These are phyloP conservation scores for Musa beccarii DNA, from an alignment of 176 grass and related monocot species.

Conservation along the genomic window DNA sequence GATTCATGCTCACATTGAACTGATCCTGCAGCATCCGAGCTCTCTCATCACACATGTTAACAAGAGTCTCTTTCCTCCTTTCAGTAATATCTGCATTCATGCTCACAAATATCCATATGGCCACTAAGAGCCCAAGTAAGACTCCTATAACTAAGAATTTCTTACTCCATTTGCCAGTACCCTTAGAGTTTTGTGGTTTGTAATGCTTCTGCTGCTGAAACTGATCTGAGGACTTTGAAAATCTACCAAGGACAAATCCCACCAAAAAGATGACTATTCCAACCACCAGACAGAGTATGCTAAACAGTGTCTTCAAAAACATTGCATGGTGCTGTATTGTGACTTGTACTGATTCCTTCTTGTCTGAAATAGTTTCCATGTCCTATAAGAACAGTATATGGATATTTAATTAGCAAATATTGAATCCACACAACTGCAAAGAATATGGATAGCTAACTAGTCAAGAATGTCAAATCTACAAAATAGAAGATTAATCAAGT, in stretches of 20 bases:
- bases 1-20: slow-evolving; percentile 12
- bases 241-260: slow-evolving; percentile 29
- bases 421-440: slow-evolving; percentile 8
- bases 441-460: background rate
- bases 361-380: slow-evolving; percentile 18
- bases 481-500: background rate
- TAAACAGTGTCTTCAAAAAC: slow-evolving; percentile 4
- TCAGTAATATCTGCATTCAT: slow-evolving; percentile 46
- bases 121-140: slow-evolving; percentile 42
- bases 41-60: slow-evolving; percentile 76
- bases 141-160: slow-evolving; percentile 48
- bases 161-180: slow-evolving; percentile 55
- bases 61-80: slow-evolving; percentile 58
- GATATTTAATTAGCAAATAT: slow-evolving; percentile 12
- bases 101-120: slow-evolving; percentile 57
- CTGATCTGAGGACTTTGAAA: slow-evolving; percentile 24
- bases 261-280: slow-evolving; percentile 23
- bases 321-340: slow-evolving; percentile 22
- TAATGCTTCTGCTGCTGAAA: slow-evolving; percentile 34
- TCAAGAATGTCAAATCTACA: background rate
- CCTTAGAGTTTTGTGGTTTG: slow-evolving; percentile 26
- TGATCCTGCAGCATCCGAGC: slow-evolving; percentile 75
- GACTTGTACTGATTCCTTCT: slow-evolving; percentile 17
- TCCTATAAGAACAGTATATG: slow-evolving; percentile 25
- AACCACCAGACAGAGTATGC: slow-evolving; percentile 17